Evolutionary conservation across 1,139 yeast genomes (phyloP).

Genomic region (Geotrichum histeridarum): DNA sequence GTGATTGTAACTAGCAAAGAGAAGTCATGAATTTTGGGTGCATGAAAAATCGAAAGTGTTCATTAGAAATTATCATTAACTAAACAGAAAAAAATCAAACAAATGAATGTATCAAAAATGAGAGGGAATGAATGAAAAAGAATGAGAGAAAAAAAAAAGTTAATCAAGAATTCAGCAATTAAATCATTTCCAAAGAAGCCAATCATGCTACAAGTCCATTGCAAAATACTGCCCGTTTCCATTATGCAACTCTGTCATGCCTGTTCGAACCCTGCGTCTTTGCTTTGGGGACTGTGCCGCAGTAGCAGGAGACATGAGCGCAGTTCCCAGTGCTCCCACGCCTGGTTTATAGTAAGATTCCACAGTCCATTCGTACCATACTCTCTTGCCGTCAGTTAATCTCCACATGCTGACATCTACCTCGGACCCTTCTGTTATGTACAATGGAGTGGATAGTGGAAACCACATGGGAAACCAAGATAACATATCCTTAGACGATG

Average conservation of each 20-base stretch:
- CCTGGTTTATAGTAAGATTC: slow-evolving; percentile 39
- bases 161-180: not conserved
- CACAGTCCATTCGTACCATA: slow-evolving; percentile 74
- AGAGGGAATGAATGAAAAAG: not conserved
- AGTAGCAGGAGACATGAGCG: not conserved
- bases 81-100: not conserved
- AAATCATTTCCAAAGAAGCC: not conserved
- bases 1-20: too few relatives aligned
- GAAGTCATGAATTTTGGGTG: too few relatives aligned
- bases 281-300: not conserved
- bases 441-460: slow-evolving; percentile 54
- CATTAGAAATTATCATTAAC: not conserved
- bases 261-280: slow-evolving; percentile 25
- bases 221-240: slow-evolving; percentile 27
- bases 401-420: slow-evolving; percentile 49
- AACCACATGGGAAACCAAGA: slow-evolving; percentile 76
- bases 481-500: slow-evolving; percentile 50
- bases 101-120: not conserved
- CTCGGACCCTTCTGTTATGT: slow-evolving; percentile 49
- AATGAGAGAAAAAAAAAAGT: not conserved
- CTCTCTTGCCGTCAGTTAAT: slow-evolving; percentile 38
- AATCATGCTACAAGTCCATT: slow-evolving; percentile 22
- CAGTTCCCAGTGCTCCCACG: not conserved
- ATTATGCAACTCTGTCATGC: slow-evolving; percentile 28
- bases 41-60: too few relatives aligned